These are phyloP conservation scores for Penicillium angulare DNA, from an alignment of 495 filamentous ascomycete species.

Conservation along the genomic window DNA sequence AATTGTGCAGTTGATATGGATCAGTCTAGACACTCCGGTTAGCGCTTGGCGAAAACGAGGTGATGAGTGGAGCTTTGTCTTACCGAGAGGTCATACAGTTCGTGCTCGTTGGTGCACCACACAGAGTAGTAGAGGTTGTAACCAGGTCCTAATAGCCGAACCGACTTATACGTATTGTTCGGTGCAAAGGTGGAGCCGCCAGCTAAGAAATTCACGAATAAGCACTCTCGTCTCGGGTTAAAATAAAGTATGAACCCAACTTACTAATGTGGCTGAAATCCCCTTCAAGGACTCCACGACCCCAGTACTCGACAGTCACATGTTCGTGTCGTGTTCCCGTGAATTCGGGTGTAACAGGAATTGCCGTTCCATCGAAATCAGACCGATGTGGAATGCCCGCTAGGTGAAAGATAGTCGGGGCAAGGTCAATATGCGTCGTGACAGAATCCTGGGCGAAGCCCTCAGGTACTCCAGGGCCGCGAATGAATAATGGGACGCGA, in stretches of 20 bases:
- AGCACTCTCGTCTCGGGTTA: neutral
- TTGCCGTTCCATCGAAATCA: slow-evolving; percentile 60
- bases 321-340: slow-evolving; percentile 55
- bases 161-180: slow-evolving; percentile 66
- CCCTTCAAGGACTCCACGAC: slow-evolving; percentile 51
- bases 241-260: neutral
- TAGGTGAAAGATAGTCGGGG: slow-evolving; percentile 59
- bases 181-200: slow-evolving; percentile 16
- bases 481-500: slow-evolving; percentile 62
- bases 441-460: slow-evolving; percentile 50
- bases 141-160: slow-evolving; percentile 51
- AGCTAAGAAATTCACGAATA: slow-evolving; percentile 13
- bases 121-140: slow-evolving; percentile 65
- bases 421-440: slow-evolving; percentile 68
- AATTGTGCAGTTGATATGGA: slow-evolving; percentile 58
- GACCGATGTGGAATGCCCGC: slow-evolving; percentile 46
- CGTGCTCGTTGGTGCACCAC: slow-evolving; percentile 64
- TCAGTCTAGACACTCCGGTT: slow-evolving; percentile 43
- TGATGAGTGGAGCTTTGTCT: slow-evolving; percentile 1
- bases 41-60: neutral
- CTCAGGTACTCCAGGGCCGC: slow-evolving; percentile 55
- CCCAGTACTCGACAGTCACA: slow-evolving; percentile 68
- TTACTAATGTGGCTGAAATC: slow-evolving; percentile 30
- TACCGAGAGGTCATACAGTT: slow-evolving; percentile 61
- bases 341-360: slow-evolving; percentile 44